Evolutionary conservation across 441 rosid genomes (phyloP).

Genomic region (Theobroma grandiflorum): DNA sequence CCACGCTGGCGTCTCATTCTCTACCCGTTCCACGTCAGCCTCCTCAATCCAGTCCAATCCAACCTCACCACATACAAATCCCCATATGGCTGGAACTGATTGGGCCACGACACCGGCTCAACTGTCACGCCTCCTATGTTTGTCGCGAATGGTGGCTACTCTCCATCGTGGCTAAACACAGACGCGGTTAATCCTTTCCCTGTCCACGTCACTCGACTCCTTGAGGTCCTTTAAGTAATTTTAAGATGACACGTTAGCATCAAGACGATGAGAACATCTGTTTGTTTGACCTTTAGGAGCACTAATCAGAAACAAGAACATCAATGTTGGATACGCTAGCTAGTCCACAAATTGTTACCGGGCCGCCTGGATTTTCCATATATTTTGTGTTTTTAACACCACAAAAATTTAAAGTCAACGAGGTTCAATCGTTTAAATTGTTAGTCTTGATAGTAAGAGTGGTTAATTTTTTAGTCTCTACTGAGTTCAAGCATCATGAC

Average conservation of each 20-base stretch:
- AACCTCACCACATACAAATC: slow-evolving; percentile 59
- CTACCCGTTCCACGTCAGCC: slow-evolving; percentile 90
- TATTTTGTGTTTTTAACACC: background rate
- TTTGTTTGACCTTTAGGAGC: too few relatives aligned
- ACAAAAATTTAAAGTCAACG: too few relatives aligned
- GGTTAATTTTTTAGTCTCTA: too few relatives aligned
- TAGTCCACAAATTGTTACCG: background rate
- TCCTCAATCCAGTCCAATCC: slow-evolving; percentile 70
- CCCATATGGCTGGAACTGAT: slow-evolving; percentile 89
- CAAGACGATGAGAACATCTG: too few relatives aligned
- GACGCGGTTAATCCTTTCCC: slow-evolving; percentile 82
- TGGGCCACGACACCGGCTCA: slow-evolving; percentile 82
- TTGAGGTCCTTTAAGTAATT: slow-evolving; percentile 51
- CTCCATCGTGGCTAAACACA: slow-evolving; percentile 67
- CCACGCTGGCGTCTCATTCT: slow-evolving; percentile 88
- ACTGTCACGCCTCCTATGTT: slow-evolving; percentile 69
- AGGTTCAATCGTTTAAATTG: too few relatives aligned
- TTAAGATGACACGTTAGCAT: background rate
- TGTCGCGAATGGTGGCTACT: slow-evolving; percentile 72
- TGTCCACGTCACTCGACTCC: slow-evolving; percentile 58
- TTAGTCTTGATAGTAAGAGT: too few relatives aligned
- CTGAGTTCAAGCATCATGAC: too few relatives aligned
- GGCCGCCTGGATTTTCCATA: background rate
- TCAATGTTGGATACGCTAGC: background rate
- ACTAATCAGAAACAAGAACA: too few relatives aligned